Base-by-base conservation (phyloP, 805 yeast genomes). In the Wickerhamiella spandovensis region DNA sequence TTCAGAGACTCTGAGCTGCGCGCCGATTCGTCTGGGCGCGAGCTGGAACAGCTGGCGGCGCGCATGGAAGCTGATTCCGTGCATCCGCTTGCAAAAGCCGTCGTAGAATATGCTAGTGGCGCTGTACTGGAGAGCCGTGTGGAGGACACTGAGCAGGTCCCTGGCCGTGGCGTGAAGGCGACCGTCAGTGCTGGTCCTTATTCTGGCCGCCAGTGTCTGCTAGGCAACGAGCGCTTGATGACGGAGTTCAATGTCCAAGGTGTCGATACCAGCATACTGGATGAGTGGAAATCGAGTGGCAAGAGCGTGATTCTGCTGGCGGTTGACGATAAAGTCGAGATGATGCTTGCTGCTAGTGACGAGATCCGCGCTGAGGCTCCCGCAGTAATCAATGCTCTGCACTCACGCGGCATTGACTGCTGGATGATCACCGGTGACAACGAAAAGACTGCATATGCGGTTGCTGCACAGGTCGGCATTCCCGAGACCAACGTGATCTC, bases 341-440 rank as follows among this genome's bases (percentile, higher is more conserved):
- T 67, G 20, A 65, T 73, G n/a, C 60, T 78, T 38, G 64, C 77
- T 51, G 78, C 80, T 32, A 72, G 84, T 45, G 90, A 84, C 60
- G 58, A 58, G 52, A 57, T 69, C 23, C 62, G 73, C 3, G 70
- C 74, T 0, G 92, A 84, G 59, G 70, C 87, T 2, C 69, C 67
- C 35, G 57, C 58, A 20, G 82, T 82, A 0, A 68, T 83, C 18
- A 57, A 66, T 7, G 65, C 66, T 6, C 61, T 77, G 12, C 64
- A 68, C 41, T 48, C 50, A 9, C 62, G 62, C 6, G 72, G 74
- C 5, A 74, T 82, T 18, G 73, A 74, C 21, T 74, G 82, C 47
- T 83, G 83, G 79, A 81, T 83, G 84, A 77, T 84, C 41, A 78
- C 87, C 3, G 92, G 92, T 20, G 92, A 84, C 61, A 82, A 81